Evolutionary conservation across 352 stramenopile genomes (phyloP).

Genomic region (Blastocystis sp.): DNA sequence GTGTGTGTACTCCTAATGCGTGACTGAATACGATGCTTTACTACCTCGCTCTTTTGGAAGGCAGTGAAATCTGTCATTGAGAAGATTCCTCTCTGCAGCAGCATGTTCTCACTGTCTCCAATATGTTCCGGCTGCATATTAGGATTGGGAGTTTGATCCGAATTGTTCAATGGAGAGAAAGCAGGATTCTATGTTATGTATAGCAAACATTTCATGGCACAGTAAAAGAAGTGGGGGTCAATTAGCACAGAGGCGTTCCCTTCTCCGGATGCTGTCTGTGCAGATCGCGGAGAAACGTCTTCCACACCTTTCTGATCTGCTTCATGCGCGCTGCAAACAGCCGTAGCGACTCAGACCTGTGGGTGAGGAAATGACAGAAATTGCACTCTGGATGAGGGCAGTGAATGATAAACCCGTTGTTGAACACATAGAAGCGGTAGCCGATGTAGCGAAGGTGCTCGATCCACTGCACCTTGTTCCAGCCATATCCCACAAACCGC

Average conservation of each 20-base stretch:
- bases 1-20: conserved; percentile 5
- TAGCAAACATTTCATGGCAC: not conserved
- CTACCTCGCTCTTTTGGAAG: conserved; percentile 66
- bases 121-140: conserved; percentile 2
- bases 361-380: not conserved
- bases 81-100: conserved; percentile 69
- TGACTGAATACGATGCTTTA: not conserved
- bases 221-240: not conserved
- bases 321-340: conserved; percentile 7
- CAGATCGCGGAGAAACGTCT: not conserved
- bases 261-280: not conserved
- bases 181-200: not conserved
- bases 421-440: conserved; percentile 48
- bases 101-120: conserved; percentile 28
- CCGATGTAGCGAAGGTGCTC: conserved; percentile 43
- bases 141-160: not conserved
- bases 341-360: conserved; percentile 20
- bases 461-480: conserved; percentile 61
- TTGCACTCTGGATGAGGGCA: conserved; percentile 32
- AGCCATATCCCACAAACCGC: conserved; percentile 54
- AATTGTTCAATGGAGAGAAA: not conserved
- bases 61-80: conserved; percentile 55
- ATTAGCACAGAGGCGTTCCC: not conserved
- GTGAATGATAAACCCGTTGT: conserved; percentile 48
- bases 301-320: not conserved